These are phyloP conservation scores for Plasmodium fragile DNA, from an alignment of 169 alveolate species.

Conservation along the genomic window DNA sequence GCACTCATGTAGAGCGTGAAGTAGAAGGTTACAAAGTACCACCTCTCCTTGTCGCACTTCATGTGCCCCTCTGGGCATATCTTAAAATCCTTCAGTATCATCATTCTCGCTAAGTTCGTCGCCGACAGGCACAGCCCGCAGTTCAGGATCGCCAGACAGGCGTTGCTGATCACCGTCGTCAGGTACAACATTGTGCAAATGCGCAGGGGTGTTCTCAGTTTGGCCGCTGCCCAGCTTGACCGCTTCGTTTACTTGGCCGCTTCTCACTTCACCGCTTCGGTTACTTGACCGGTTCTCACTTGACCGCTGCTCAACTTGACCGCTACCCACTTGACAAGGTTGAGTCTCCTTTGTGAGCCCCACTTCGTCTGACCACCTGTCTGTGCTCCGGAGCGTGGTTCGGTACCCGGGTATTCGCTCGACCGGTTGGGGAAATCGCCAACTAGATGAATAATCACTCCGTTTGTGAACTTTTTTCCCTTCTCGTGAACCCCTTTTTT, in stretches of 20 bases:
- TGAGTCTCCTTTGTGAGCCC: neutral
- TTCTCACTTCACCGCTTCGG: neutral
- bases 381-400: neutral
- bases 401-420: neutral
- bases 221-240: neutral
- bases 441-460: neutral
- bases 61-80: conserved; percentile 35
- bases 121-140: conserved; percentile 40
- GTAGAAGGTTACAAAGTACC: conserved; percentile 31
- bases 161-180: conserved; percentile 34
- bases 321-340: neutral
- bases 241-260: neutral
- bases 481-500: neutral
- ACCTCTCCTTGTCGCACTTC: conserved; percentile 47
- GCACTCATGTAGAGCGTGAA: conserved; percentile 54
- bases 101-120: conserved; percentile 45
- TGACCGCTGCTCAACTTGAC: too few species aligned
- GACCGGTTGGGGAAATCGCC: neutral
- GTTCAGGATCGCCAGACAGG: conserved; percentile 51
- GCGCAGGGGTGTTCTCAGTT: neutral
- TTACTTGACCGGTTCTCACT: neutral
- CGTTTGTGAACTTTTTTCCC: neutral
- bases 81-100: conserved; percentile 7
- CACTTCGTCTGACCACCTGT: neutral
- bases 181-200: conserved; percentile 25